Conservation (phyloP, 1,139 yeast species). For the Suhomyces guaymorum region DNA sequence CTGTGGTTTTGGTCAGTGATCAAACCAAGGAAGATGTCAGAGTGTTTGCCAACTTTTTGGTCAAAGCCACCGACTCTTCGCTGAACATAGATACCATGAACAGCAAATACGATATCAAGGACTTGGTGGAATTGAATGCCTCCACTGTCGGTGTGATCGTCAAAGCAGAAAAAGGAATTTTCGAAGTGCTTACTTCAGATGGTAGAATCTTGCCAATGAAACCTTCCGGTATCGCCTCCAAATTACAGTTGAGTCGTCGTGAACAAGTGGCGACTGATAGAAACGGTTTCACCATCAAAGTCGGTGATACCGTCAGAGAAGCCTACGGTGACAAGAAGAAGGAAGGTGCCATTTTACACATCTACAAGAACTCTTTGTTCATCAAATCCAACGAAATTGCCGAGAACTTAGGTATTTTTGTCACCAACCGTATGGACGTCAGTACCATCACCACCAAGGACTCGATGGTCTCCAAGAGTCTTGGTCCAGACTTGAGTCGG, state of each 20-base stretch:
- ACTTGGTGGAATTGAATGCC: conserved; percentile 84
- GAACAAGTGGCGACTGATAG: conserved; percentile 86
- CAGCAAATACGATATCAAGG: conserved; percentile 83
- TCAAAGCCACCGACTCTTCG: conserved; percentile 76
- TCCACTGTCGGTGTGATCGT: conserved; percentile 87
- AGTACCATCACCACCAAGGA: conserved; percentile 85
- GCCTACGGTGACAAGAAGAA: conserved; percentile 63
- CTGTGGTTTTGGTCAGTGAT: conserved; percentile 86
- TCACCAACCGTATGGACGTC: conserved; percentile 71
- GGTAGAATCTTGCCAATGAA: conserved; percentile 73
- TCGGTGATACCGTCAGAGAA: conserved; percentile 92
- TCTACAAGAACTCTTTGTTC: conserved; percentile 77
- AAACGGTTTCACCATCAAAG: conserved; percentile 77
- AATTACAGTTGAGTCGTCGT: conserved; percentile 60
- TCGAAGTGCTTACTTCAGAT: conserved; percentile 79
- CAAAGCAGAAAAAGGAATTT: conserved; percentile 83
- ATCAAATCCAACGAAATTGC: conserved; percentile 73
- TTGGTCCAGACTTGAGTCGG: conserved; percentile 68
- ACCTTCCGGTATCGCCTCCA: conserved; percentile 80
- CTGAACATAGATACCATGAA: conserved; percentile 36
- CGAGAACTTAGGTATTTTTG: conserved; percentile 93
- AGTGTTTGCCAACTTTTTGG: conserved; percentile 86
- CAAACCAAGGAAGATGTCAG: conserved; percentile 85
- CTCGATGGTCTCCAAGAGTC: conserved; percentile 53
- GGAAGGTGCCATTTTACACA: conserved; percentile 85